Base-by-base conservation (phyloP, 1,284 basidiomycete species). In the Microbotryum intermedium region DNA sequence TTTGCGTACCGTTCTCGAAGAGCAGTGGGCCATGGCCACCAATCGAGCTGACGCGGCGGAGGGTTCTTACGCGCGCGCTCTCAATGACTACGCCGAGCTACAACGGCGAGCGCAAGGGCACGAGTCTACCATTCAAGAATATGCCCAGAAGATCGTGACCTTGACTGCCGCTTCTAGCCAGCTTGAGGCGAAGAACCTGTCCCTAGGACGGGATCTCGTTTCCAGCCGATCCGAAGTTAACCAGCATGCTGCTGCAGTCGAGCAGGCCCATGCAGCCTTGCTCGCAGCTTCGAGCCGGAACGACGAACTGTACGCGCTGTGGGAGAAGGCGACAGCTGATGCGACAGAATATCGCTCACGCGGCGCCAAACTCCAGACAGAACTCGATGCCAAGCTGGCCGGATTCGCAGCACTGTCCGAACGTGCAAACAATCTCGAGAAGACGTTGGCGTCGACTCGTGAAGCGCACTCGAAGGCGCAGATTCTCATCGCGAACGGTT, bases 381-480 rank as follows among this genome's bases (percentile, higher is more conserved):
- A 64, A 28, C 59, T 70, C 42, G 59, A 67, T 29, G 29, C 52
- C 10, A 49, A 52, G 6, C 52, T 47, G 13, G 44, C 42, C 4
- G 67, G 66, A 51, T 43, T 56, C 5, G 45, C 54, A 4, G 42
- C 58, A 1, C 55, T 61, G 3, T 2, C 11, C 7, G 51, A 55
- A 3, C 44, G 28, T 26, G 59, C 53, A 10, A 57, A 57, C 4
- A 60, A 62, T 9, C 57, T 61, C 30, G 60, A 66, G 42, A 47
- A 59, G 5, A 16, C 53, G 13, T 64, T 64, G 30, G 21, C 50
- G 29, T n/a, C 55, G 26, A 58, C 88, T 45, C 83, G 90, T 11
- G 88, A 93, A 74, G 91, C 95, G 77, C 88, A 89, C 6, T 88
- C 91, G 72, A 83, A 84, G 3, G 83, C 91, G 73, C 81, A 90